A percentile compares a stretch with the other conserved stretches of the same genome.
Conservation (phyloP, 176 grass and related monocot genomes). For the Triticum dicoccoides region DNA sequence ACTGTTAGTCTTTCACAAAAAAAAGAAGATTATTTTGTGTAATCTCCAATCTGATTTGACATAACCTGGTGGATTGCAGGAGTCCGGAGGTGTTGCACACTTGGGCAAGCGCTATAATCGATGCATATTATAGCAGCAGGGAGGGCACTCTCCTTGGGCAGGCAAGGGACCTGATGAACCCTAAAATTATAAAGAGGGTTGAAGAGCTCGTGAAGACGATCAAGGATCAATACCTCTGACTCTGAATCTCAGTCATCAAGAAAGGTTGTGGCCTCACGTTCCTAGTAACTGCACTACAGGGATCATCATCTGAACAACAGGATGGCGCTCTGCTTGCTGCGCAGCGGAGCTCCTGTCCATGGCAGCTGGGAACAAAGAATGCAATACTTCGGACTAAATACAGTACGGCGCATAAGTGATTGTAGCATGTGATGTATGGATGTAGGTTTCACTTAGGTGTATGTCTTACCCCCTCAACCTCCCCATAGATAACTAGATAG, state of each 20-base stretch:
- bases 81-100: slow-evolving; percentile 71
- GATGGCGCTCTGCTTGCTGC: slow-evolving; percentile 1
- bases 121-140: slow-evolving; percentile 74
- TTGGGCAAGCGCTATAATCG: slow-evolving; percentile 61
- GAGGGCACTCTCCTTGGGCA: slow-evolving; percentile 60
- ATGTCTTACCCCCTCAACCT: neutral
- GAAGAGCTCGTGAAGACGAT: slow-evolving; percentile 67
- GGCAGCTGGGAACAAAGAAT: neutral
- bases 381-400: neutral
- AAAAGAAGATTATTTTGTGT: too few species aligned
- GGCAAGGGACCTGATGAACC: slow-evolving; percentile 88
- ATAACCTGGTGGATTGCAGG: slow-evolving; percentile 44
- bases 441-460: slow-evolving; percentile 7
- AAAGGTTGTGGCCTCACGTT: neutral
- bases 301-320: neutral
- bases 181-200: slow-evolving; percentile 66
- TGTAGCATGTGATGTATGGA: slow-evolving; percentile 20
- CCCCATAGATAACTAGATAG: neutral
- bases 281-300: neutral
- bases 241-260: neutral
- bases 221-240: slow-evolving; percentile 61
- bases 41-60: neutral
- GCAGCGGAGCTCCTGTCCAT: neutral
- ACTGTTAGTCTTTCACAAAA: neutral
- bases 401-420: neutral